phyloP scores from a whole-genome alignment of 1,284 basidiomycete species.

The Naganishia sp. region DNA sequence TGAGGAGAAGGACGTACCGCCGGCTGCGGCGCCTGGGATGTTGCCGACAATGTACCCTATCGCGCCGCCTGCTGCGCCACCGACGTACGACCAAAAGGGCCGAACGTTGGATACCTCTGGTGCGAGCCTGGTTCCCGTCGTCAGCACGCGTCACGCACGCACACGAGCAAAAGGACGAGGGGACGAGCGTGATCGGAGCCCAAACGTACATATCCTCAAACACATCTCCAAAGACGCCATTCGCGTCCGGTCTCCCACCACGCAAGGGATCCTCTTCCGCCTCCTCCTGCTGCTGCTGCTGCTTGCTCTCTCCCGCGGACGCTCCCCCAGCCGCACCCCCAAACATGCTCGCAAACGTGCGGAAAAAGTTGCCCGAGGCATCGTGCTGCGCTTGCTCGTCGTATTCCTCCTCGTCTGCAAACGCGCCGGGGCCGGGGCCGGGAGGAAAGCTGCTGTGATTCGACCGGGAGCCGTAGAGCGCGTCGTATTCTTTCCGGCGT shows the following conservation, averaged over 20 bases:
- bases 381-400: conserved; percentile 57
- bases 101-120: conserved; percentile 52
- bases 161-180: not conserved
- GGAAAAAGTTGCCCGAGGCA: conserved; percentile 72
- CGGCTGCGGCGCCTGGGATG: conserved; percentile 66
- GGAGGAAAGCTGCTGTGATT: conserved; percentile 15
- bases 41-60: conserved; percentile 87
- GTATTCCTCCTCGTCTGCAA: conserved; percentile 31
- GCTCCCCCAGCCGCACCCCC: conserved; percentile 39
- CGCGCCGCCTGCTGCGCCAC: conserved; percentile 64
- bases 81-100: conserved; percentile 57
- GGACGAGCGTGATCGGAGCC: no score
- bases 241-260: conserved; percentile 67
- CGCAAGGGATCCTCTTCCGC: conserved; percentile 13
- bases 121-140: conserved; percentile 42
- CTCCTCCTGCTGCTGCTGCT: conserved; percentile 22
- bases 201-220: conserved; percentile 73
- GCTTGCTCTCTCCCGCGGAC: conserved; percentile 16
- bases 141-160: not conserved
- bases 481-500: conserved; percentile 80
- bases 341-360: conserved; percentile 74
- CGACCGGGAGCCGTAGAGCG: conserved; percentile 60
- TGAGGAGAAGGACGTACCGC: conserved; percentile 32
- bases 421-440: conserved; percentile 37
- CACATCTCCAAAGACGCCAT: conserved; percentile 80